Base-by-base conservation (phyloP, 2,329 filamentous ascomycete genomes). In the Sporothrix mexicana region DNA sequence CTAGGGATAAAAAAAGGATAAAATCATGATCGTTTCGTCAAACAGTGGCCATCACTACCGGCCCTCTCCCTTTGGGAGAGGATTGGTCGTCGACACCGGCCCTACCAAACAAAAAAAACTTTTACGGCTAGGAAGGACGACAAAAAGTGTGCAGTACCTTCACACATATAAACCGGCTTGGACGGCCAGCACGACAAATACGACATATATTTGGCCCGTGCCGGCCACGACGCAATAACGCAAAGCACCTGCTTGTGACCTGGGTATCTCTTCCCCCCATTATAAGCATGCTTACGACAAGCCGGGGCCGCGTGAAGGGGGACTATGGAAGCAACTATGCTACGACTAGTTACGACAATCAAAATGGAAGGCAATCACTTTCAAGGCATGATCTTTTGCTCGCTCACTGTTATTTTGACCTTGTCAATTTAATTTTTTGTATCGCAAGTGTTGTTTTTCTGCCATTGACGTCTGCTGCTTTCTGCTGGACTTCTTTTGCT, bases 281-380 rank as follows among this genome's bases (percentile, higher is more conserved):
- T 25, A 36, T 9, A 25, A 47, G 20, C 20, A 25, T 25, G 45
- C 41, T 53, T 68, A 41, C 10, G 53, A 41, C 66, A 53, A 17
- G 66, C 47, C 17, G 55, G 41, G 41, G 41, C 41, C 20, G 68
- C 30, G 36, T 41, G 36, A 47, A 25, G 55, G 43, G 68, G 30
- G 30, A 25, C 6, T 36, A n/a, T 61, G 53, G 55, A 61, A 41
- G 61, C 20, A 30, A 45, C 41, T 25, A 13, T 36, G 23, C 23
- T 36, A 70, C 55, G 69, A 70, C 69, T 62, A 61, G 69, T 51
- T 62, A 70, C 55, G 55, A 70, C 57, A 51, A 62, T 30, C 53
- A 70, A 49, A 70, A 62, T 70, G 55, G 57, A 70, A 62, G 23
- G 15, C 23, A 49, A 45, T 45, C 9, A 47, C 20, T 70, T 36